phyloP scores from a whole-genome alignment of 1,284 basidiomycete genomes.

The Ceratobasidium papillatum region DNA sequence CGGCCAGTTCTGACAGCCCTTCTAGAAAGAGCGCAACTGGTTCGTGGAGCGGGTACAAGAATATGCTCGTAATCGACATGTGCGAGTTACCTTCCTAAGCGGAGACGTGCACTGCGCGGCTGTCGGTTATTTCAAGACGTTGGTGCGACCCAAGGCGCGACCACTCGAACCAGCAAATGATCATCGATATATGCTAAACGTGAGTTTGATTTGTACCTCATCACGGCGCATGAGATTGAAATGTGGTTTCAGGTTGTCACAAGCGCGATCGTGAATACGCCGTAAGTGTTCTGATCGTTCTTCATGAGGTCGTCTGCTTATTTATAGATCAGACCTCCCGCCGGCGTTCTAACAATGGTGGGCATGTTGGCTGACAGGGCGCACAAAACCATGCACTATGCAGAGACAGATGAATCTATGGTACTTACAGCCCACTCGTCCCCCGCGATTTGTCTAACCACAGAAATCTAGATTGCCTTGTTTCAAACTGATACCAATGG shows the following conservation, averaged over 20 bases:
- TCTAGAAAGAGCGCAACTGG: constrained; percentile 88
- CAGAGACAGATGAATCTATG: constrained; percentile 86
- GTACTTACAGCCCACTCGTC: constrained; percentile 52
- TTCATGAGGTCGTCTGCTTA: constrained; percentile 49
- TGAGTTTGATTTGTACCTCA: constrained; percentile 45
- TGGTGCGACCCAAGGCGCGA: constrained; percentile 60
- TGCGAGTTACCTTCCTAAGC: constrained; percentile 84
- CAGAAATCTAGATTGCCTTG: constrained; percentile 67
- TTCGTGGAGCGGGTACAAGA: constrained; percentile 82
- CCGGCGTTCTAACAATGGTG: constrained; percentile 81
- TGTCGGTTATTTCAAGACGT: constrained; percentile 82
- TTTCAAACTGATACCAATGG: constrained; percentile 85
- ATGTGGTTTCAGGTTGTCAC: constrained; percentile 58
- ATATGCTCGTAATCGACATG: constrained; percentile 66
- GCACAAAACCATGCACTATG: constrained; percentile 82
- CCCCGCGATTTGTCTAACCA: background rate
- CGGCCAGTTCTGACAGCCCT: background rate
- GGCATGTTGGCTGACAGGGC: constrained; percentile 80
- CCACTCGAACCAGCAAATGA: constrained; percentile 66
- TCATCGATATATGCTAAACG: constrained; percentile 87
- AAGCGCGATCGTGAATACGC: constrained; percentile 84
- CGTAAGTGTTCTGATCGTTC: constrained; percentile 58
- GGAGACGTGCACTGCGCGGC: constrained; percentile 93
- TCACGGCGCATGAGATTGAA: background rate
- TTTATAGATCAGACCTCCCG: constrained; percentile 71